Conservation (phyloP, 345 rosid genomes). For the Xanthoceras sorbifolium region DNA sequence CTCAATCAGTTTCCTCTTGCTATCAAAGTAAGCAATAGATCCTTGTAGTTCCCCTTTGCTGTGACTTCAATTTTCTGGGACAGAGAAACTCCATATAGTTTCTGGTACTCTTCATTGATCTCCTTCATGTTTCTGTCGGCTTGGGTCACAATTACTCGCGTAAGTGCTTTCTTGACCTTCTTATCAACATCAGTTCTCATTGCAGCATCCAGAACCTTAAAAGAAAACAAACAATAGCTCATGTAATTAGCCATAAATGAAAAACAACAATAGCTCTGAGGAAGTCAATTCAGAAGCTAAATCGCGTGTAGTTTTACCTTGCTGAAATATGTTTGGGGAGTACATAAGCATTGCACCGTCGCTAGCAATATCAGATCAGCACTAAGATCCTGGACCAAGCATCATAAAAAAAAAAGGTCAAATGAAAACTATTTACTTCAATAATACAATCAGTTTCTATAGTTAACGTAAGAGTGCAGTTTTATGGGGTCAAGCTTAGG, state of each 20-base stretch:
- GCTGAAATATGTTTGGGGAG: slow-evolving; percentile 65
- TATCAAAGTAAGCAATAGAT: slow-evolving; percentile 58
- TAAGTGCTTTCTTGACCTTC: slow-evolving; percentile 56
- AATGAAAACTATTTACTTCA: neutral
- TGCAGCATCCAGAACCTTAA: slow-evolving; percentile 63
- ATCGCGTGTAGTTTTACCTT: slow-evolving; percentile 39
- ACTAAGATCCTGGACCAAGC: slow-evolving; percentile 52
- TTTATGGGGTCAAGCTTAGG: neutral
- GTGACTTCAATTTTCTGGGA: slow-evolving; percentile 47
- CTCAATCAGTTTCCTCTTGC: slow-evolving; percentile 44
- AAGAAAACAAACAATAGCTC: neutral
- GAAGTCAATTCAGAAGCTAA: neutral
- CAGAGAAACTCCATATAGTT: slow-evolving; percentile 47
- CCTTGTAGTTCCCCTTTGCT: slow-evolving; percentile 80
- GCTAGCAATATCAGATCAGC: slow-evolving; percentile 42
- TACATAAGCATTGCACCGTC: slow-evolving; percentile 62
- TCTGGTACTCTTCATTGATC: slow-evolving; percentile 47
- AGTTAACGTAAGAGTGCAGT: neutral
- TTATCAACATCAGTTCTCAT: slow-evolving; percentile 53
- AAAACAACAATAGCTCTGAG: neutral
- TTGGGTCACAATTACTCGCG: slow-evolving; percentile 70
- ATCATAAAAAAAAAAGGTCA: slow-evolving; percentile 2
- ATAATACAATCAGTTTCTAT: neutral
- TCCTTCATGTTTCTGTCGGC: slow-evolving; percentile 68
- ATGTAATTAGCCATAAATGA: neutral